Conservation (phyloP, 2,329 filamentous ascomycete species). For the Fusarium chaquense region DNA sequence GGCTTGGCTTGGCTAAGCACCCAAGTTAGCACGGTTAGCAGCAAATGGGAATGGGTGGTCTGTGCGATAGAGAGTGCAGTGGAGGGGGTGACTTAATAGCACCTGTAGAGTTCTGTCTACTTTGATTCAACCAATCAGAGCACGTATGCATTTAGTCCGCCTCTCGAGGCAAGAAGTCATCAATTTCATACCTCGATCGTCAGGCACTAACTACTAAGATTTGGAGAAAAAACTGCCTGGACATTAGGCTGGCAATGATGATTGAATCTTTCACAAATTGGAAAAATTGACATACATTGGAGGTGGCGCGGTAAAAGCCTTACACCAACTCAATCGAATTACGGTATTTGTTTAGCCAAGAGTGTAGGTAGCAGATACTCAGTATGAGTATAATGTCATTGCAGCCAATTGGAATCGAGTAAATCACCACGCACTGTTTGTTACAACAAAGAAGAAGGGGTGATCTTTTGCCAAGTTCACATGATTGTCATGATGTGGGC, state of each 20-base stretch:
- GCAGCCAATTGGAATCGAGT: constrained; percentile 11
- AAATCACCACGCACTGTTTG: constrained; percentile 12
- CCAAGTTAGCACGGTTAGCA: constrained; percentile 27
- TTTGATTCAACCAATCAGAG: not conserved
- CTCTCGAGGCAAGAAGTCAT: not conserved
- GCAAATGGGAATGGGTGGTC: constrained; percentile 7
- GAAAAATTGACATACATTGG: not conserved
- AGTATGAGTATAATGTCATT: not conserved
- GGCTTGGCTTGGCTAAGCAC: constrained; percentile 2
- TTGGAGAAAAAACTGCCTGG: not conserved
- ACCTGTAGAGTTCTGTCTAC: not conserved
- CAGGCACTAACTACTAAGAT: not conserved
- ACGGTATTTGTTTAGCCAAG: not conserved
- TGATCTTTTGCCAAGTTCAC: constrained; percentile 7
- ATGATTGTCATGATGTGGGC: constrained; percentile 14
- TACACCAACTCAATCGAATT: not conserved
- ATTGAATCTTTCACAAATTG: not conserved
- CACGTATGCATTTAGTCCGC: not conserved
- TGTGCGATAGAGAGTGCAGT: constrained; percentile 9
- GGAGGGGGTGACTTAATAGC: not conserved
- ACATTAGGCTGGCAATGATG: not conserved
- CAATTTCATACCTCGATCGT: not conserved
- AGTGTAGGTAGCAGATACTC: not conserved
- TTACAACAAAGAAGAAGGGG: not conserved
- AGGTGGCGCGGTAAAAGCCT: not conserved